phyloP scores from a whole-genome alignment of 441 rosid genomes.

The Populus trichocarpa region DNA sequence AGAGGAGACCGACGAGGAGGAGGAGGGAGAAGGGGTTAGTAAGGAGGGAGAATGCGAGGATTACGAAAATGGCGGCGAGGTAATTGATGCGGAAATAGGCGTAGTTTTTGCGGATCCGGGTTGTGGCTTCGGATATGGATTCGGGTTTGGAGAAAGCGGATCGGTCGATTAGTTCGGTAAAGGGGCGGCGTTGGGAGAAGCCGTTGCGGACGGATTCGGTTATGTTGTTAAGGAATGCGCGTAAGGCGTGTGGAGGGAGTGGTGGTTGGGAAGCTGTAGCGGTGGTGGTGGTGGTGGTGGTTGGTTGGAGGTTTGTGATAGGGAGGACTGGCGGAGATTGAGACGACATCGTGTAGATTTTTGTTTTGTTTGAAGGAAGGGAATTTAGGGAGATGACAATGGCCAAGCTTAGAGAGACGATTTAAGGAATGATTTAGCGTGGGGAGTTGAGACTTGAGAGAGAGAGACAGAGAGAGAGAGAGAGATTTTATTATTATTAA shows the following conservation, averaged over 20 bases:
- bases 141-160: constrained; percentile 67
- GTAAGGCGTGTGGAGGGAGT: constrained; percentile 50
- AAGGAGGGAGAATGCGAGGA: constrained; percentile 59
- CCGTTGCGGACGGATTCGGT: constrained; percentile 49
- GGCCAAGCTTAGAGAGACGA: background rate
- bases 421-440: background rate
- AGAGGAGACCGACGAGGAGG: constrained; percentile 55
- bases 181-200: constrained; percentile 73
- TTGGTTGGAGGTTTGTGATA: constrained; percentile 28
- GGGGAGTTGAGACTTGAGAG: background rate
- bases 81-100: constrained; percentile 69
- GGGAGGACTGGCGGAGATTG: constrained; percentile 38
- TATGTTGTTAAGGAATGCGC: constrained; percentile 36
- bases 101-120: constrained; percentile 58
- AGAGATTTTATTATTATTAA: too few relatives aligned
- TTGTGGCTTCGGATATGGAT: constrained; percentile 53
- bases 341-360: constrained; percentile 26
- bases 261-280: constrained; percentile 28
- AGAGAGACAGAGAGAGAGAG: too few relatives aligned
- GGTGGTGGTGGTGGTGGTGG: background rate
- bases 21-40: constrained; percentile 63
- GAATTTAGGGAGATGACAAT: background rate
- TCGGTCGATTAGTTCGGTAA: constrained; percentile 58
- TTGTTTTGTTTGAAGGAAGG: background rate
- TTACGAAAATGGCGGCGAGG: constrained; percentile 37